Conservation (phyloP, 768 basidiomycete species). For the Mycena rosella region DNA sequence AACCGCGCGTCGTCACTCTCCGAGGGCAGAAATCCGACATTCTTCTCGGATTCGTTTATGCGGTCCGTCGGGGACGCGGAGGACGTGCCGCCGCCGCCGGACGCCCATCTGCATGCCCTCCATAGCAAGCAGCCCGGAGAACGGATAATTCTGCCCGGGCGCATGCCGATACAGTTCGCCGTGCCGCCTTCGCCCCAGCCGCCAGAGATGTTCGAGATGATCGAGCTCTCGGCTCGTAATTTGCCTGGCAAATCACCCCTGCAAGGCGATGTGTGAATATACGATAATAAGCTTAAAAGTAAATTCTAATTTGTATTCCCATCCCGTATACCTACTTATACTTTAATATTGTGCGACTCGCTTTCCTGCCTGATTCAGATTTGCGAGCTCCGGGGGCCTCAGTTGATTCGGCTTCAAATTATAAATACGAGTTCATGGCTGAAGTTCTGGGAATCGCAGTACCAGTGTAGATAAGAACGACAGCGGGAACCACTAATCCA, state of each 20-base stretch:
- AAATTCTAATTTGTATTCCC: too few relatives aligned
- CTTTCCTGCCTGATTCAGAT: too few relatives aligned
- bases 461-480: too few relatives aligned
- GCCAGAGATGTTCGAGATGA: constrained; percentile 13
- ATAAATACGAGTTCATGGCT: too few relatives aligned
- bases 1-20: constrained; percentile 14
- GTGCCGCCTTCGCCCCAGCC: constrained; percentile 27
- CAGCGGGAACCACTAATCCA: constrained; percentile 6
- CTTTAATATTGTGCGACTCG: too few relatives aligned
- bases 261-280: too few relatives aligned
- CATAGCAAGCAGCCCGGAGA: constrained; percentile 23
- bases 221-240: constrained; percentile 4
- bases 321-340: too few relatives aligned
- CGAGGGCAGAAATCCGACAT: constrained; percentile 12
- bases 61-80: constrained; percentile 6
- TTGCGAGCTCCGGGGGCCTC: too few relatives aligned
- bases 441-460: too few relatives aligned
- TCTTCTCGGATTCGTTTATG: constrained; percentile 18
- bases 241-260: background rate
- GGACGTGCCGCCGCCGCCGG: background rate
- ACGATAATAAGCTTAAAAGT: too few relatives aligned
- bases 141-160: constrained; percentile 19
- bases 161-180: constrained; percentile 27
- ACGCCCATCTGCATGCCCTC: background rate
- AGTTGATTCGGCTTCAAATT: too few relatives aligned